Evolutionary conservation across 1,284 basidiomycete species (phyloP).

Genomic region (Sanghuangporus baumii): DNA sequence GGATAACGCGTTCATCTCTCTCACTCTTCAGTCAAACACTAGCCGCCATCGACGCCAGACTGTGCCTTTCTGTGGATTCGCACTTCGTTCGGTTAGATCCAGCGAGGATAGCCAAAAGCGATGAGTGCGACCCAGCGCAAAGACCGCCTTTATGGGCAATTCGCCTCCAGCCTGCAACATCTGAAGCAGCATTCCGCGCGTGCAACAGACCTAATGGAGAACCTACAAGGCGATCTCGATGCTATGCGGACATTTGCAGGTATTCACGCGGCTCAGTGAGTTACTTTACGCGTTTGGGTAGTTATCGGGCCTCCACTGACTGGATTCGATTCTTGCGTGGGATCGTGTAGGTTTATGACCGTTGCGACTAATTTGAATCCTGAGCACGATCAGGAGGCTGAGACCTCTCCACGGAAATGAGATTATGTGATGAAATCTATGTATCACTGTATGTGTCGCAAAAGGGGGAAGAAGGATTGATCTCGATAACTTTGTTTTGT

Average conservation of each 20-base stretch:
- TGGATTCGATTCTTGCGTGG: neutral
- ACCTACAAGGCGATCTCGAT: constrained; percentile 61
- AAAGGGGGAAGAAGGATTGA: too few species aligned
- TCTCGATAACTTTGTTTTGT: too few species aligned
- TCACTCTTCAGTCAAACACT: too few species aligned
- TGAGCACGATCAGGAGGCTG: neutral
- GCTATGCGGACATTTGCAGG: constrained; percentile 69
- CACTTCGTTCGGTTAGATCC: neutral
- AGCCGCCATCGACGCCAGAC: too few species aligned
- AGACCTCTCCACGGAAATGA: neutral
- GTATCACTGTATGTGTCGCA: neutral
- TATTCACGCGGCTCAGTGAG: constrained; percentile 67
- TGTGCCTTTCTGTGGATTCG: neutral
- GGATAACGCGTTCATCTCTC: too few species aligned
- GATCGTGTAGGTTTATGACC: constrained; percentile 11
- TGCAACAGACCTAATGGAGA: constrained; percentile 67
- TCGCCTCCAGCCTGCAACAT: constrained; percentile 53
- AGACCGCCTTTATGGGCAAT: constrained; percentile 64
- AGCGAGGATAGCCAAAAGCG: too few species aligned
- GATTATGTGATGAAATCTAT: neutral
- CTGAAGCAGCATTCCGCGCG: constrained; percentile 57
- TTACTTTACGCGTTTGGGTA: constrained; percentile 4
- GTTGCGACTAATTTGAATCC: constrained; percentile 6
- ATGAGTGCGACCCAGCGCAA: constrained; percentile 66
- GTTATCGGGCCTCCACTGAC: neutral